These are phyloP conservation scores for Chalara sp. DNA, from an alignment of 2,329 filamentous ascomycete genomes.

Conservation along the genomic window DNA sequence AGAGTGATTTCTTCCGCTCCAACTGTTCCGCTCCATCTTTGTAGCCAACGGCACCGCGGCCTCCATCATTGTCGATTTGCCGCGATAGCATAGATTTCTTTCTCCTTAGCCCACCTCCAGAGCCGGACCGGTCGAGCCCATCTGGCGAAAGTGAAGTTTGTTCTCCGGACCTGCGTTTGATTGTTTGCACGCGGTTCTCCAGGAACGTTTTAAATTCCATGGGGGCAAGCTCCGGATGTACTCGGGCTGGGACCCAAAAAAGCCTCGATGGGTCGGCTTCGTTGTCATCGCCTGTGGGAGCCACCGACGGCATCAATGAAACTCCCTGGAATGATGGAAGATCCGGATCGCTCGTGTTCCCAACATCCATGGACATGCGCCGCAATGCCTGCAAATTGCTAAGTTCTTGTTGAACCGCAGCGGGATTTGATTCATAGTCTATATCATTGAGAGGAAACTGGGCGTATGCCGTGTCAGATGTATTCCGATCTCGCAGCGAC, in stretches of 20 bases:
- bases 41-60: slow-evolving; percentile 55
- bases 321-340: slow-evolving; percentile 64
- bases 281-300: slow-evolving; percentile 66
- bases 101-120: slow-evolving; percentile 58
- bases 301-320: slow-evolving; percentile 61
- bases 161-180: slow-evolving; percentile 78
- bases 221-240: slow-evolving; percentile 91
- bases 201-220: slow-evolving; percentile 96
- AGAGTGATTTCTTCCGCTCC: slow-evolving; percentile 63
- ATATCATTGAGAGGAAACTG: slow-evolving; percentile 65
- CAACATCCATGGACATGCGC: slow-evolving; percentile 72
- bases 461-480: slow-evolving; percentile 46
- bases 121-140: slow-evolving; percentile 45
- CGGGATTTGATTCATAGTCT: slow-evolving; percentile 67
- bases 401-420: slow-evolving; percentile 64
- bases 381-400: slow-evolving; percentile 68
- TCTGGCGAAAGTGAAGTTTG: slow-evolving; percentile 52
- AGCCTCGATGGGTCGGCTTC: slow-evolving; percentile 83
- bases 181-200: slow-evolving; percentile 85
- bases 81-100: slow-evolving; percentile 95
- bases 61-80: slow-evolving; percentile 72
- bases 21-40: slow-evolving; percentile 78
- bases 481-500: slow-evolving; percentile 28
- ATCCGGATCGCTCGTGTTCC: slow-evolving; percentile 60
- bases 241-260: slow-evolving; percentile 90